phyloP scores from a whole-genome alignment of 2,329 filamentous ascomycete species.

The Graphilbum fragrans region DNA sequence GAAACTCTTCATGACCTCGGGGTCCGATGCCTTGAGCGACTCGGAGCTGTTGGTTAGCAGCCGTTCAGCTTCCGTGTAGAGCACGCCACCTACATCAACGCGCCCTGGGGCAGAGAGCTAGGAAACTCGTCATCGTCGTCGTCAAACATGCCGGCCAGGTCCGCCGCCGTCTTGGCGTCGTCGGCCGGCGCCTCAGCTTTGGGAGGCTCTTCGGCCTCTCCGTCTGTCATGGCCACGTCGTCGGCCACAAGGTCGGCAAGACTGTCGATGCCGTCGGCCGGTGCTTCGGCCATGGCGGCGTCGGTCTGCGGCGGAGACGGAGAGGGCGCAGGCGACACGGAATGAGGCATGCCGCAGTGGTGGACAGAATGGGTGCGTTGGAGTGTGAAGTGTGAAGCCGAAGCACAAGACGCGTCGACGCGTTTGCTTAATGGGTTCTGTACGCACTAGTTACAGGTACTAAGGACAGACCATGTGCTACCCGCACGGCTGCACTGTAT shows the following conservation, averaged over 20 bases:
- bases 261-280: constrained; percentile 1
- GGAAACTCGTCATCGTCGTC: constrained; percentile 50
- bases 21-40: constrained; percentile 44
- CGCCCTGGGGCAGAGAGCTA: constrained; percentile 16
- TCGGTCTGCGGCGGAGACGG: constrained; percentile 10
- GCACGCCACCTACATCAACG: too few relatives aligned
- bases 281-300: constrained; percentile 14
- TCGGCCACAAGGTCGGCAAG: background rate
- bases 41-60: too few relatives aligned
- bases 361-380: background rate
- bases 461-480: background rate
- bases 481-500: background rate
- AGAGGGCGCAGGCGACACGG: constrained; percentile 20
- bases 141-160: constrained; percentile 49
- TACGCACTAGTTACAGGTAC: too few relatives aligned
- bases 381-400: too few relatives aligned
- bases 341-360: constrained; percentile 30
- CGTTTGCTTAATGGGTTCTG: too few relatives aligned
- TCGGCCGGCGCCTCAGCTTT: constrained; percentile 7
- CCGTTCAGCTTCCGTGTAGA: too few relatives aligned
- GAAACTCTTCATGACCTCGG: constrained; percentile 82
- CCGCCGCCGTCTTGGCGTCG: constrained; percentile 35
- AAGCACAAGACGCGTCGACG: too few relatives aligned
- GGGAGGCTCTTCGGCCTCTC: constrained; percentile 1
- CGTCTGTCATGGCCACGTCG: background rate